Percentiles rank a stretch among this genome's conserved stretches.
These are phyloP conservation scores for Thielaviopsis musarum DNA, from an alignment of 2,329 filamentous ascomycete genomes.

Conservation along the genomic window DNA sequence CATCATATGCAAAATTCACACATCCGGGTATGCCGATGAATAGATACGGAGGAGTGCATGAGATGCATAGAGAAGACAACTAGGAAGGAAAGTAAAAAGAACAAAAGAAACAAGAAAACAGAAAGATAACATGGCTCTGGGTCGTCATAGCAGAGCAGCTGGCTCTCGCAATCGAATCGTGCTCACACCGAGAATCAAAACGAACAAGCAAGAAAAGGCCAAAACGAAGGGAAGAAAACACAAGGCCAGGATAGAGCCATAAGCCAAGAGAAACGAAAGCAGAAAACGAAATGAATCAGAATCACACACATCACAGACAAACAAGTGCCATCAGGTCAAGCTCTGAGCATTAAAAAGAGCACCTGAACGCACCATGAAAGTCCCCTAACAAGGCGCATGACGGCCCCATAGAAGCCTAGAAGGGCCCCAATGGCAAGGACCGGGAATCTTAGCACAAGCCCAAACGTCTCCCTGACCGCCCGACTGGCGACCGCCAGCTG, in stretches of 20 bases:
- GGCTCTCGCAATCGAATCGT: not conserved
- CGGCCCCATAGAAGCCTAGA: slow-evolving; percentile 11
- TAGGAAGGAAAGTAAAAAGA: not conserved
- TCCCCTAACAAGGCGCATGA: slow-evolving; percentile 9
- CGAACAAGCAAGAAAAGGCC: not conserved
- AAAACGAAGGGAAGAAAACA: not conserved
- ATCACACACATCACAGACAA: not conserved
- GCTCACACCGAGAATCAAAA: not conserved
- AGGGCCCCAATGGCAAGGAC: slow-evolving; percentile 10
- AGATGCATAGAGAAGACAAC: not conserved
- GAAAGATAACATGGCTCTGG: slow-evolving; percentile 3
- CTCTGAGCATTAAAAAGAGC: slow-evolving; percentile 9
- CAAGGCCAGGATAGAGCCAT: not conserved
- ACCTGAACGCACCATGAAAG: slow-evolving; percentile 12
- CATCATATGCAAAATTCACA: not conserved
- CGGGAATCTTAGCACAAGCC: slow-evolving; percentile 8
- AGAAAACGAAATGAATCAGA: not conserved
- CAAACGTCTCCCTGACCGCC: slow-evolving; percentile 1
- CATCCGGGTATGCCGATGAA: too few relatives aligned
- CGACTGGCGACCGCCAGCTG: slow-evolving; percentile 1
- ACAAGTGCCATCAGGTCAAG: slow-evolving; percentile 1
- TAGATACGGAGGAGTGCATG: not conserved
- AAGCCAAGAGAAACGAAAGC: not conserved
- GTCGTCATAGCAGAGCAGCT: slow-evolving; percentile 3
- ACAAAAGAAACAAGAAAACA: not conserved